Conservation (phyloP, 106 monocot species). For the Acanthochlamys bracteata region DNA sequence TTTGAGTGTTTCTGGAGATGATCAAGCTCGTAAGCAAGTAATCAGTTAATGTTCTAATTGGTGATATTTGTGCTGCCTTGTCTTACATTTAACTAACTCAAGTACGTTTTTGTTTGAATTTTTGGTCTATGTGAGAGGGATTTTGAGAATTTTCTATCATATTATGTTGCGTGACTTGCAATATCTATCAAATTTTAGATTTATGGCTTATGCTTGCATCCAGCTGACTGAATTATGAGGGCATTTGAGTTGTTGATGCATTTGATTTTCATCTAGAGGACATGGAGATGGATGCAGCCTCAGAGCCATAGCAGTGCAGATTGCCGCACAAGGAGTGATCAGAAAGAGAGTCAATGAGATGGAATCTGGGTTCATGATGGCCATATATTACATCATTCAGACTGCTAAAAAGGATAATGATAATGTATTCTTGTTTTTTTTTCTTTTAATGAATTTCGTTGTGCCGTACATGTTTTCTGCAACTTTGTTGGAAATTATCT, state of each 20-base stretch:
- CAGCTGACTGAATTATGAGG: no score
- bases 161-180: no score
- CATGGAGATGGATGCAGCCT: constrained; percentile 79
- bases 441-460: no score
- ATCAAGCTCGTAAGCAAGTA: constrained; percentile 53
- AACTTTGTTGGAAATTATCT: not conserved
- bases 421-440: no score
- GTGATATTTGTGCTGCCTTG: no score
- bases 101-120: not conserved
- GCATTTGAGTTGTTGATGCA: no score
- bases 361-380: constrained; percentile 97
- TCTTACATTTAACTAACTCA: no score
- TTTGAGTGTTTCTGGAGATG: constrained; percentile 87
- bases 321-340: constrained; percentile 88
- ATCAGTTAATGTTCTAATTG: no score
- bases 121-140: not conserved
- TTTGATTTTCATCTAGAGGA: constrained; percentile 53
- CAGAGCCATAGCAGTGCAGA: constrained; percentile 74
- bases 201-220: no score
- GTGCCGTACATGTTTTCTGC: constrained; percentile 1
- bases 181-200: no score
- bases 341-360: constrained; percentile 97
- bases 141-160: no score
- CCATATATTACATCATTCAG: constrained; percentile 90
- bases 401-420: constrained; percentile 75